These are phyloP conservation scores for Claviceps quebecensis DNA, from an alignment of 2,329 filamentous ascomycete species.

Conservation along the genomic window DNA sequence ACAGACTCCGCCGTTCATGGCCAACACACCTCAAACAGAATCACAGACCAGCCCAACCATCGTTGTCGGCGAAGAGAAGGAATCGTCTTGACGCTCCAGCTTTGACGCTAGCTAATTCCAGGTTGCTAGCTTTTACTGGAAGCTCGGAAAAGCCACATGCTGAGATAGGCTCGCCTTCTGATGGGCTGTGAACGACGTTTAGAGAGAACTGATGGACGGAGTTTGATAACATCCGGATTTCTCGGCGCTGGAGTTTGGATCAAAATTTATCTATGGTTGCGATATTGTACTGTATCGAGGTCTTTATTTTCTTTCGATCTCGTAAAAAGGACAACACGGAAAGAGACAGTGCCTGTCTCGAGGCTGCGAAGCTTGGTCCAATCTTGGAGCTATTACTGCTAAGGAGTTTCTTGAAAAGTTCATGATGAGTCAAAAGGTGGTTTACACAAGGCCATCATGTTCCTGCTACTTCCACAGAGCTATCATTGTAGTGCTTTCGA, in stretches of 20 bases:
- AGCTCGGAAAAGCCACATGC: constrained; percentile 43
- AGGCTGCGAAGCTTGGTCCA: background rate
- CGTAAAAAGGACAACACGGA: background rate
- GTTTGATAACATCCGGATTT: constrained; percentile 3
- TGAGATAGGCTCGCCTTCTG: constrained; percentile 15
- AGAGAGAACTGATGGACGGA: constrained; percentile 12
- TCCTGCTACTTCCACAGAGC: background rate
- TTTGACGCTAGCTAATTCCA: constrained; percentile 21
- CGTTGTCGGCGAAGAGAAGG: constrained; percentile 7
- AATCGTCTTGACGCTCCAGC: constrained; percentile 10
- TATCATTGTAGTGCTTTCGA: background rate
- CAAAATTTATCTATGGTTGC: background rate
- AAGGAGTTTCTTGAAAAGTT: background rate
- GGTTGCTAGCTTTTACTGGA: constrained; percentile 43
- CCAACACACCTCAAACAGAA: background rate
- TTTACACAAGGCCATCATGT: too few species aligned
- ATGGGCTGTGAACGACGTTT: constrained; percentile 17
- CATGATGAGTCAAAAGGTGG: background rate
- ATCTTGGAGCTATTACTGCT: background rate
- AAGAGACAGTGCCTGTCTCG: background rate
- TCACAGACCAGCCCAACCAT: constrained; percentile 2
- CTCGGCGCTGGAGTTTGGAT: constrained; percentile 5
- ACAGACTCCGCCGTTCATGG: background rate
- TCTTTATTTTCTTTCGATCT: background rate
- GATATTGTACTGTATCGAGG: background rate